These are phyloP conservation scores for Scutellaria barbata DNA, from an alignment of 257 asterid genomes.

Conservation along the genomic window DNA sequence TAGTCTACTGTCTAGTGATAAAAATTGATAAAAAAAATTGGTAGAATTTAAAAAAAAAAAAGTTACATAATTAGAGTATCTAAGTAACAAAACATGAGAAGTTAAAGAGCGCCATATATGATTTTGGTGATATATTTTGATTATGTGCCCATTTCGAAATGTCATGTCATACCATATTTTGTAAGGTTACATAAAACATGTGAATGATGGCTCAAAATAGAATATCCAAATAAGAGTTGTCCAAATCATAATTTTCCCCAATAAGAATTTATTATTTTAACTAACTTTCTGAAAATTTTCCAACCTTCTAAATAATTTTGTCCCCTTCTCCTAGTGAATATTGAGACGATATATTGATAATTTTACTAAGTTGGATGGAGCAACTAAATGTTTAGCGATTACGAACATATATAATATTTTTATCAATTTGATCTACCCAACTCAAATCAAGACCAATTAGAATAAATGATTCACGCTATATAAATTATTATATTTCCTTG, in stretches of 20 bases:
- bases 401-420: not conserved
- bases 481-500: too few relatives aligned
- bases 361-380: conserved; percentile 28
- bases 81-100: too few relatives aligned
- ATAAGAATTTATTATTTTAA: conserved; percentile 24
- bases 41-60: not conserved
- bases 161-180: not conserved
- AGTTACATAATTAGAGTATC: too few relatives aligned
- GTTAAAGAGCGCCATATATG: too few relatives aligned
- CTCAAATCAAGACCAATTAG: not conserved
- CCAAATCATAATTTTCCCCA: conserved; percentile 1
- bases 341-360: not conserved
- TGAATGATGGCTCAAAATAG: conserved; percentile 9
- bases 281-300: conserved; percentile 9
- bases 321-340: not conserved
- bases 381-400: conserved; percentile 9
- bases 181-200: not conserved
- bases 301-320: conserved; percentile 16
- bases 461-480: too few relatives aligned
- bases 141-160: not conserved
- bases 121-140: not conserved
- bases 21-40: too few relatives aligned
- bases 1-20: too few relatives aligned
- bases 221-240: conserved; percentile 7
- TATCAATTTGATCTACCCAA: not conserved